phyloP scores from a whole-genome alignment of 768 basidiomycete genomes.

The Mycena crocata region DNA sequence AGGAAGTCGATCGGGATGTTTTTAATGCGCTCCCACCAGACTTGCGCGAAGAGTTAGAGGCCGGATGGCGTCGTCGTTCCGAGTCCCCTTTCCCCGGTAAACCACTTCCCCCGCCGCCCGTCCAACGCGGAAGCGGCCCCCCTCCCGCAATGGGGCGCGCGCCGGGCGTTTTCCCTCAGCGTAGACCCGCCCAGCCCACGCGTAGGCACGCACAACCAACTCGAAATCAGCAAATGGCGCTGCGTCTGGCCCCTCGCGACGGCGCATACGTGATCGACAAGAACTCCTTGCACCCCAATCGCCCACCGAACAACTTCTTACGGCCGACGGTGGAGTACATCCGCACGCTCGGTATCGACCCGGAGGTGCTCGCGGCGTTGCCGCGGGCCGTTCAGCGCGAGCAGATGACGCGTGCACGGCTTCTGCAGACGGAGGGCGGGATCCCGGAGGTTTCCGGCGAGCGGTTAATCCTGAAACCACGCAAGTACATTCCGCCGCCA shows the following conservation, averaged over 20 bases:
- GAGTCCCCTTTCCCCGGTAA: constrained; percentile 55
- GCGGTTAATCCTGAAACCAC: constrained; percentile 68
- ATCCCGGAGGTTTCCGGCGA: constrained; percentile 54
- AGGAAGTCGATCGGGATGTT: constrained; percentile 79
- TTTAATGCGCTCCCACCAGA: constrained; percentile 79
- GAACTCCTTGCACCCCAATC: constrained; percentile 24
- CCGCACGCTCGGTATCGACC: constrained; percentile 75
- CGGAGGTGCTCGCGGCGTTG: constrained; percentile 72
- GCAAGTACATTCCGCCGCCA: constrained; percentile 52
- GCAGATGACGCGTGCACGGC: constrained; percentile 70
- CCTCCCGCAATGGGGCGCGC: constrained; percentile 18
- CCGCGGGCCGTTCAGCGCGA: constrained; percentile 80
- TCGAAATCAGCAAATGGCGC: constrained; percentile 20
- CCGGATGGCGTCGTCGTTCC: constrained; percentile 75
- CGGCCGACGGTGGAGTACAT: constrained; percentile 66
- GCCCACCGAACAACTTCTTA: constrained; percentile 39
- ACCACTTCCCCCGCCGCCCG: constrained; percentile 24
- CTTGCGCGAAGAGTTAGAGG: constrained; percentile 74
- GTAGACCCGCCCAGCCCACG: constrained; percentile 48
- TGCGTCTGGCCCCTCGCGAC: constrained; percentile 1
- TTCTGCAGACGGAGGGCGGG: constrained; percentile 56
- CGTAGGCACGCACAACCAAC: constrained; percentile 48
- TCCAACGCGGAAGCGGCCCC: constrained; percentile 18
- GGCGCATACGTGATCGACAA: constrained; percentile 39
- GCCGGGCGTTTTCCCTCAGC: constrained; percentile 46